Evolutionary conservation across 2,329 filamentous ascomycete genomes (phyloP), one percentile per base, ranked within the genome.

Genomic region (Phaeosphaeriaceae sp.): DNA sequence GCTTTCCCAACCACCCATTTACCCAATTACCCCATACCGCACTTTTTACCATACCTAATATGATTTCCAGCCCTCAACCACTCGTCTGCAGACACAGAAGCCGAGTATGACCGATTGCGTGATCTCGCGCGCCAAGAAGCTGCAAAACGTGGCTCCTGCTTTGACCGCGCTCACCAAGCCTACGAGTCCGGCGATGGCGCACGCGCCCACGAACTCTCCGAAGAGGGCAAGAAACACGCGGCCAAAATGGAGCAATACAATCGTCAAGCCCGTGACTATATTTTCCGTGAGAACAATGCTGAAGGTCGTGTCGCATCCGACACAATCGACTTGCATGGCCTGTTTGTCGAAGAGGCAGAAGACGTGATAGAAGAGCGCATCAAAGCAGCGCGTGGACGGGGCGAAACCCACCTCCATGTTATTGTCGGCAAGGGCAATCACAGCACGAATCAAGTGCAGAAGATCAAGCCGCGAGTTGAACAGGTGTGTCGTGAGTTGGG

Each of bases 361-460:
- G 84, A 90, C 57, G 94, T 97, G 48, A 79, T 97, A 17, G 90
- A 93, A 76, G 81, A 90, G 74, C 83, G 94, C 60, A 96, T 99
- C 67, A 84, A 85, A 60, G 87, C 89, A 60, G 92, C 92, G 50
- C 84, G 85, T 70, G 74, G 82, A 44, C 82, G 84, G 29, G 90
- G 90, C 0, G 88, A 96, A 77, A 84, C 79, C 16, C 90, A 96
- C 76, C 78, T 99, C 47, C 92, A 96, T 76, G 92, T 96, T 33
- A 97, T 99, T 66, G 93, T 97, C 23, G 94, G 94, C 67, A 96
- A 93, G 75, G 94, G 94, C 3, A 94, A 95, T 72, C 94, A 99
- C 77, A 90, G 86, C 42, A 79, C 77, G 8, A 83, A 87, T 58
- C 88, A 94, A 66, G 82, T 97, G 18, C 91, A 96, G 74, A 97